A percentile compares a stretch with the other conserved stretches of the same genome.
phyloP scores from a whole-genome alignment of 73 alveolate species.

The Stentor coeruleus region DNA sequence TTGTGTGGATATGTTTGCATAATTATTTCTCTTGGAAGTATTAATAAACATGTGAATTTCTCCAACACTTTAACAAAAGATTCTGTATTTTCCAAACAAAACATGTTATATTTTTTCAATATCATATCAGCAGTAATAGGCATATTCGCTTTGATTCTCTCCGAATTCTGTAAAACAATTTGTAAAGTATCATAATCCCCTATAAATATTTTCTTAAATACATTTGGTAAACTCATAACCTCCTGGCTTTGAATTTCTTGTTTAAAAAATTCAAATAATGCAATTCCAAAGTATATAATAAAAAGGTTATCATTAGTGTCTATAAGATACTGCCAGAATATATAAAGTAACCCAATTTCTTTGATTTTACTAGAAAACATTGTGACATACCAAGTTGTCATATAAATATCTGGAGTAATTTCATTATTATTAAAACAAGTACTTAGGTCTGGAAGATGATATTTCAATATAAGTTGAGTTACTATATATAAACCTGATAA shows the following conservation, averaged over 20 bases:
- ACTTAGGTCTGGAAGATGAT: slow-evolving; percentile 60
- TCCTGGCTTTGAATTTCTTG: background rate
- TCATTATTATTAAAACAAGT: slow-evolving; percentile 38
- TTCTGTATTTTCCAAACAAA: background rate
- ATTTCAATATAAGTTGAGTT: slow-evolving; percentile 37
- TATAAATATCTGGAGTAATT: slow-evolving; percentile 76
- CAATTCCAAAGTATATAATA: slow-evolving; percentile 42
- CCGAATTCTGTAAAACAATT: background rate
- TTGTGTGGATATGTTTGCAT: background rate
- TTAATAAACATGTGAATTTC: background rate
- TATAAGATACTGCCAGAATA: slow-evolving; percentile 48
- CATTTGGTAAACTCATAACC: background rate
- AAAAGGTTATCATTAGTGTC: slow-evolving; percentile 34
- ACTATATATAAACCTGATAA: slow-evolving; percentile 40
- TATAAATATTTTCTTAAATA: background rate
- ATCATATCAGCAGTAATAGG: background rate
- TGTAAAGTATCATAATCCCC: background rate
- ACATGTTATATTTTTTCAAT: background rate
- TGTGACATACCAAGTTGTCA: slow-evolving; percentile 79
- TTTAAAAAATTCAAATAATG: background rate
- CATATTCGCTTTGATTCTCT: background rate
- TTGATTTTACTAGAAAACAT: slow-evolving; percentile 64
- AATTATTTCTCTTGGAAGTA: background rate
- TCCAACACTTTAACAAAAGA: background rate
- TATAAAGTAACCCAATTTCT: slow-evolving; percentile 35